These are phyloP conservation scores for Elongisporangium undulatum DNA, from an alignment of 352 stramenopile genomes.

Conservation along the genomic window DNA sequence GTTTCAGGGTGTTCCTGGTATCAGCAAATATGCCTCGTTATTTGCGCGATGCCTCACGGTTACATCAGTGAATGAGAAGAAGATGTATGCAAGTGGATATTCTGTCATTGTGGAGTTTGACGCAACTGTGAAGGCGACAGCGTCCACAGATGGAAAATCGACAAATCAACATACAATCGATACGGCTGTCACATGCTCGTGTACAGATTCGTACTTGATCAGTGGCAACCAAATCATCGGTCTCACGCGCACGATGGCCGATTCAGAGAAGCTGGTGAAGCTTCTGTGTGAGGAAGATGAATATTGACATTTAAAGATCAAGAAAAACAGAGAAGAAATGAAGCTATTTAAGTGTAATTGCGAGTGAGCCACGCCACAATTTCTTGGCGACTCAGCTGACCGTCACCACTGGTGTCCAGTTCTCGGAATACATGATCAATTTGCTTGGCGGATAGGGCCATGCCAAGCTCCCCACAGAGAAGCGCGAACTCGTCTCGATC, in stretches of 20 bases:
- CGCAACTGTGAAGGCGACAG: conserved; percentile 44
- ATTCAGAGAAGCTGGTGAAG: conserved; percentile 74
- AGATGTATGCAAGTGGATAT: conserved; percentile 62
- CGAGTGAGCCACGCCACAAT: conserved; percentile 52
- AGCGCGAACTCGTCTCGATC: conserved; percentile 61
- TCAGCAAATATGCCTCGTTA: conserved; percentile 69
- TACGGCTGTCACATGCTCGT: conserved; percentile 49
- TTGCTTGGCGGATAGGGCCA: conserved; percentile 53
- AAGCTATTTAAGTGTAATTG: conserved; percentile 25
- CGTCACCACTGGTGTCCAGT: conserved; percentile 57
- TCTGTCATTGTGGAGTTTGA: conserved; percentile 80
- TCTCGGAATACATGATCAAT: conserved; percentile 53
- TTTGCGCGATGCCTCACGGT: conserved; percentile 61
- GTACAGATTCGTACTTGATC: conserved; percentile 75
- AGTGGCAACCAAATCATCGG: conserved; percentile 68
- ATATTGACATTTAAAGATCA: background rate
- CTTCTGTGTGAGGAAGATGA: conserved; percentile 45
- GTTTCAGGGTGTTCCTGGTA: conserved; percentile 53
- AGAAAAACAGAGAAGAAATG: conserved; percentile 10
- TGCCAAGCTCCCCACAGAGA: conserved; percentile 60
- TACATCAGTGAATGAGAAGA: conserved; percentile 52
- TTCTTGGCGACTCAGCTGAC: conserved; percentile 52
- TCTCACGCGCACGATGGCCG: conserved; percentile 72
- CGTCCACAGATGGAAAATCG: conserved; percentile 18
- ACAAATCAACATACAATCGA: background rate